Evolutionary conservation across 139 green algal species (phyloP).

Genomic region (Chlamydomonas urium): DNA sequence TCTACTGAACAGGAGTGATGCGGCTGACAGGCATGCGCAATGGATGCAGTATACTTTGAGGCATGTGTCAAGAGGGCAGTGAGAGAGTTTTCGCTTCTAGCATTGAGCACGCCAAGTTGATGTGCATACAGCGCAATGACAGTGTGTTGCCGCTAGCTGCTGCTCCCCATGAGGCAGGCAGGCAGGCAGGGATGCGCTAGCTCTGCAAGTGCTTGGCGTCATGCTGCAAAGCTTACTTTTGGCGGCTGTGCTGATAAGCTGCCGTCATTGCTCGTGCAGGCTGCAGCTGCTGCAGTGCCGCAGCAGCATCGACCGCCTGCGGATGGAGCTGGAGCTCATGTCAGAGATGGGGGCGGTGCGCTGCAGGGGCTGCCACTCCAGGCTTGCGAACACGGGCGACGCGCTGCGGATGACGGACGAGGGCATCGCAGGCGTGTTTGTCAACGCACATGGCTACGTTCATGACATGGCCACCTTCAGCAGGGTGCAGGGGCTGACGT

Average conservation of each 20-base stretch:
- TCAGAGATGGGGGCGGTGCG: neutral
- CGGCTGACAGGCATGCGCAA: neutral
- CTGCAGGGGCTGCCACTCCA: neutral
- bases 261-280: no score
- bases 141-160: neutral
- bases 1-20: neutral
- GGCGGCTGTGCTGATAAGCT: no score
- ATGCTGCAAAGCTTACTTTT: neutral
- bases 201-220: neutral
- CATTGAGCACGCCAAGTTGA: neutral
- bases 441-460: slow-evolving; percentile 9
- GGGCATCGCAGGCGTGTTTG: neutral
- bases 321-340: slow-evolving; percentile 1
- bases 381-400: neutral
- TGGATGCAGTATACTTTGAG: neutral
- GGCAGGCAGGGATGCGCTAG: neutral
- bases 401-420: slow-evolving; percentile 5
- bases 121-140: neutral
- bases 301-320: neutral
- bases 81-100: neutral
- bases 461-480: slow-evolving; percentile 20
- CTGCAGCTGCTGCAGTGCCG: neutral
- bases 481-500: neutral
- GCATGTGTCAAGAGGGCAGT: neutral
- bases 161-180: neutral